A percentile compares a stretch with the other conserved stretches of the same genome.
These are phyloP conservation scores for Candida easanensis DNA, from an alignment of 805 yeast species.

Conservation along the genomic window DNA sequence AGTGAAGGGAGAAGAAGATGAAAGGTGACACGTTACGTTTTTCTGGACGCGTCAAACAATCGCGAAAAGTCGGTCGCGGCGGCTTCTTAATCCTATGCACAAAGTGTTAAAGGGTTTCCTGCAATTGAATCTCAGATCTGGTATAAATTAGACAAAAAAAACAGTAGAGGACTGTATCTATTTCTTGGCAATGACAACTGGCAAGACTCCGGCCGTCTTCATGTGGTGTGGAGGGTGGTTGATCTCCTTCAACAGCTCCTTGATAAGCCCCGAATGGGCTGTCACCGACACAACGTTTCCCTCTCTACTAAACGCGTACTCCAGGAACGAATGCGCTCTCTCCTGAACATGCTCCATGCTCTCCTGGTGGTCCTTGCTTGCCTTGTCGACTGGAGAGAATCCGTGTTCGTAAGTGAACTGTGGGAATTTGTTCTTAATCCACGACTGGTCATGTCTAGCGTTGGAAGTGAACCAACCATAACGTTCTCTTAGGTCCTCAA, in stretches of 20 bases:
- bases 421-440: constrained; percentile 7
- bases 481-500: constrained; percentile 14
- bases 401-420: constrained; percentile 5
- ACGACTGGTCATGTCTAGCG: constrained; percentile 10
- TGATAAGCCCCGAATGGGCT: constrained; percentile 1
- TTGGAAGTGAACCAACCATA: constrained; percentile 10
- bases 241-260: neutral
- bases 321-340: constrained; percentile 1
- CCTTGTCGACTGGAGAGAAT: constrained; percentile 10
- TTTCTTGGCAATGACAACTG: constrained; percentile 4
- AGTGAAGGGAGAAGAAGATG: too few species aligned
- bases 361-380: constrained; percentile 1
- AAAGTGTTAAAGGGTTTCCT: too few species aligned
- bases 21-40: too few species aligned
- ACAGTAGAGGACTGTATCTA: too few species aligned
- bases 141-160: too few species aligned
- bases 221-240: constrained; percentile 1
- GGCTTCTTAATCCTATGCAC: too few species aligned
- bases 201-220: constrained; percentile 1
- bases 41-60: too few species aligned
- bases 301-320: neutral
- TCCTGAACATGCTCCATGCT: neutral
- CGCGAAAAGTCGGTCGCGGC: too few species aligned
- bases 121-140: too few species aligned
- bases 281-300: constrained; percentile 1